phyloP scores from a whole-genome alignment of 2,329 filamentous ascomycete genomes.

The Penicillium sp. region DNA sequence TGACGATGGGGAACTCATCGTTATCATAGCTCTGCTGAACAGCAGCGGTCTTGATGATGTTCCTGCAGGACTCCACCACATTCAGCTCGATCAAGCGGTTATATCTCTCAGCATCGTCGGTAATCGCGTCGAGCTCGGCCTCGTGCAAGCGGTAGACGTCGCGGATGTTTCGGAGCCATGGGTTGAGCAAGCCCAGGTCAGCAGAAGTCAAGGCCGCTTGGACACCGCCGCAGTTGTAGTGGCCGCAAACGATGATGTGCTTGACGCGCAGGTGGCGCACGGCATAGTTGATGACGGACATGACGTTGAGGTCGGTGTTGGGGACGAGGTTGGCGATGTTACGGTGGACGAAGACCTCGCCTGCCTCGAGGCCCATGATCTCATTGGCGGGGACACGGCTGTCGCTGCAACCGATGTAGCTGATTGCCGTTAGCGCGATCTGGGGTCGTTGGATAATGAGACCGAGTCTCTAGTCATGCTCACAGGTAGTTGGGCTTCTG shows the following conservation, averaged over 20 bases:
- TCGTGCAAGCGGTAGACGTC: conserved; percentile 74
- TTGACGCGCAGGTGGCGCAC: conserved; percentile 53
- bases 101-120: conserved; percentile 22
- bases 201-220: conserved; percentile 64
- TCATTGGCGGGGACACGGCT: conserved; percentile 36
- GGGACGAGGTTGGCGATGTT: conserved; percentile 38
- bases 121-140: conserved; percentile 59
- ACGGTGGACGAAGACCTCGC: conserved; percentile 37
- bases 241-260: conserved; percentile 71
- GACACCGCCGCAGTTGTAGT: conserved; percentile 69
- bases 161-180: conserved; percentile 69
- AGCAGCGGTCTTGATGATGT: conserved; percentile 52
- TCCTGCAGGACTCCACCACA: conserved; percentile 32
- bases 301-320: conserved; percentile 32
- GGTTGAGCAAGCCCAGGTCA: conserved; percentile 71
- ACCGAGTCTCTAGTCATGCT: not conserved
- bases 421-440: conserved; percentile 7
- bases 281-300: conserved; percentile 37
- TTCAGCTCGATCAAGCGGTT: conserved; percentile 34
- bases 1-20: conserved; percentile 68
- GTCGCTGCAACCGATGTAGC: conserved; percentile 40
- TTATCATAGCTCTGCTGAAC: conserved; percentile 61
- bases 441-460: not conserved
- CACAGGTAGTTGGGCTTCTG: conserved; percentile 69
- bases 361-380: conserved; percentile 35